Percentiles rank a stretch among this genome's conserved stretches.
phyloP scores from a whole-genome alignment of 2,329 filamentous ascomycete species.

The Pseudovirgaria hyperparasitica region DNA sequence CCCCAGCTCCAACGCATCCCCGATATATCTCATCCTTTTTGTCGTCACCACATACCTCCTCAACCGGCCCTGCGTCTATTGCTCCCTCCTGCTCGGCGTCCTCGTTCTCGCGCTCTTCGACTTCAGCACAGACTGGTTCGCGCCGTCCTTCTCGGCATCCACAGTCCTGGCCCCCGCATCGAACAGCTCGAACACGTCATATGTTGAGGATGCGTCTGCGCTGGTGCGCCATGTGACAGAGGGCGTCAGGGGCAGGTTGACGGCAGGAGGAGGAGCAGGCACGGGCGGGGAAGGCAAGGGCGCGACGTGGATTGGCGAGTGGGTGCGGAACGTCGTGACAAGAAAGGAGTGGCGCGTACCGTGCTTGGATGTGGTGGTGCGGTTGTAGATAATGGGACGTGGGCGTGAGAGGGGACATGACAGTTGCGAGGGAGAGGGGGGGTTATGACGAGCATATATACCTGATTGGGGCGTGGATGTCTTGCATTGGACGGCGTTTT shows the following conservation, averaged over 20 bases:
- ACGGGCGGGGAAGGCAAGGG: conserved; percentile 48
- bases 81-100: conserved; percentile 86
- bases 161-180: conserved; percentile 18
- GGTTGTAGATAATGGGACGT: conserved; percentile 22
- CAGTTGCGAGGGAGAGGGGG: not conserved
- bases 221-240: too few species aligned
- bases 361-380: conserved; percentile 77
- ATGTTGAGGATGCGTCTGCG: conserved; percentile 25
- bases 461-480: not conserved
- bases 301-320: conserved; percentile 40
- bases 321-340: conserved; percentile 70
- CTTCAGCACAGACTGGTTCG: conserved; percentile 84
- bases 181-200: conserved; percentile 13
- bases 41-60: conserved; percentile 89
- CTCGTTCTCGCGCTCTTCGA: conserved; percentile 96
- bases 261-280: conserved; percentile 48
- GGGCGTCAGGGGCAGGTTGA: too few species aligned
- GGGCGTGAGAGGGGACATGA: not conserved
- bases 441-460: not conserved
- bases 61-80: conserved; percentile 95
- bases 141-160: conserved; percentile 44
- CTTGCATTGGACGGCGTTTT: conserved; percentile 1
- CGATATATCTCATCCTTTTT: conserved; percentile 38
- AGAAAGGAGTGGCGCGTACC: conserved; percentile 81
- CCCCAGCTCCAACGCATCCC: conserved; percentile 32